phyloP scores from a whole-genome alignment of 352 stramenopile species.

The Globisporangium paddicum region DNA sequence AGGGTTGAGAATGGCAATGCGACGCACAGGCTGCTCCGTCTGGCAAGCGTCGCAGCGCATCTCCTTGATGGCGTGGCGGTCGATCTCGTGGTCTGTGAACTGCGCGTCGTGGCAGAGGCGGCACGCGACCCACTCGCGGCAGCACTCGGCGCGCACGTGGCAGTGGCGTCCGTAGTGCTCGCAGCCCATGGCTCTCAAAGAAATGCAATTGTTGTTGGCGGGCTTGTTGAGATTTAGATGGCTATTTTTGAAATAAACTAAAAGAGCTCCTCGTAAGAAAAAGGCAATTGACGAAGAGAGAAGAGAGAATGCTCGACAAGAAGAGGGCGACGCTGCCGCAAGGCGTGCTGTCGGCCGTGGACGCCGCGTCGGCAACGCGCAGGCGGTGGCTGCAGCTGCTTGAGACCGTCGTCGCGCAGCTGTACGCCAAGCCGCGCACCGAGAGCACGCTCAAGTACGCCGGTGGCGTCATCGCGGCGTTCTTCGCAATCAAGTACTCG shows the following conservation, averaged over 20 bases:
- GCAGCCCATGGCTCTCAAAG: constrained; percentile 20
- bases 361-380: constrained; percentile 14
- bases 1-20: background rate
- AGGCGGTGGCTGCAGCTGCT: constrained; percentile 18
- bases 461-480: constrained; percentile 47
- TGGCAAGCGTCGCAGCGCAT: constrained; percentile 68
- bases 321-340: constrained; percentile 6
- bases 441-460: constrained; percentile 59
- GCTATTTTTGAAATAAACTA: background rate
- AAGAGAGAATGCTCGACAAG: background rate
- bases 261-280: background rate
- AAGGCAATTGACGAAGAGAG: background rate
- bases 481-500: constrained; percentile 56
- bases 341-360: constrained; percentile 11
- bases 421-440: constrained; percentile 25
- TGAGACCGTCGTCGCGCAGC: constrained; percentile 18
- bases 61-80: constrained; percentile 63
- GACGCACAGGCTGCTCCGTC: constrained; percentile 50
- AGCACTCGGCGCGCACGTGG: constrained; percentile 71
- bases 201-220: background rate
- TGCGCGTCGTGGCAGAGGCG: constrained; percentile 65
- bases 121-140: constrained; percentile 65
- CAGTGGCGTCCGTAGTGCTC: constrained; percentile 62
- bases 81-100: constrained; percentile 59
- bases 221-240: background rate